Conservation (phyloP, 2,329 filamentous ascomycete genomes). For the Byssochlamys sp. region DNA sequence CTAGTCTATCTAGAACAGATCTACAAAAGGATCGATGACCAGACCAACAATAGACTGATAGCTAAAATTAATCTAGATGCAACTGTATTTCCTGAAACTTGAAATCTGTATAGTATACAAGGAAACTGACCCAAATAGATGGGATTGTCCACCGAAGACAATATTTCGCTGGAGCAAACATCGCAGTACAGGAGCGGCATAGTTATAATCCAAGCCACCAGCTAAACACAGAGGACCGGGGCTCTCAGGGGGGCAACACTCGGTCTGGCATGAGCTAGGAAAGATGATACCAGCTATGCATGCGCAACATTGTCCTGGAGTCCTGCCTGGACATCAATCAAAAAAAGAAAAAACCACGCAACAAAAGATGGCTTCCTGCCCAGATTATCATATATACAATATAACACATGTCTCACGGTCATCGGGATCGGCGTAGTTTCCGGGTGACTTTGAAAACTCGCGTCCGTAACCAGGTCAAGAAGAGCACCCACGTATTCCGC, state of each 20-base stretch:
- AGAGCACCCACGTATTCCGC: constrained; percentile 42
- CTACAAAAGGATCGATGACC: not conserved
- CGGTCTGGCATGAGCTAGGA: not conserved
- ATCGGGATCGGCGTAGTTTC: constrained; percentile 14
- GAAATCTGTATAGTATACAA: not conserved
- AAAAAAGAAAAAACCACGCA: not conserved
- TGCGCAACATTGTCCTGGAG: not conserved
- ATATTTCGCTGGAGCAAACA: not conserved
- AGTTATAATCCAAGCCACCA: not conserved
- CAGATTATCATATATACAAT: not conserved
- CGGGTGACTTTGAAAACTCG: constrained; percentile 43
- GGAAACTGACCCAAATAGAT: not conserved
- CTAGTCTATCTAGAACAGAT: not conserved
- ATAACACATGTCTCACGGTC: not conserved
- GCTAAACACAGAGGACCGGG: not conserved
- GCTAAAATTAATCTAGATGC: not conserved
- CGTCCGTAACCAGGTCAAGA: constrained; percentile 49
- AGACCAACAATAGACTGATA: too few relatives aligned
- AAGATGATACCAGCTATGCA: not conserved
- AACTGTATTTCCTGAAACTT: not conserved
- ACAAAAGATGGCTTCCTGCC: not conserved
- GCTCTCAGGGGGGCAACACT: not conserved
- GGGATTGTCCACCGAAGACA: not conserved
- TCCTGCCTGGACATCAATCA: not conserved
- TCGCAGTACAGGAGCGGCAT: not conserved